Evolutionary conservation across 305 asterid genomes (phyloP), one percentile per base, ranked within the genome.

Genomic region (Euphrasia arctica): DNA sequence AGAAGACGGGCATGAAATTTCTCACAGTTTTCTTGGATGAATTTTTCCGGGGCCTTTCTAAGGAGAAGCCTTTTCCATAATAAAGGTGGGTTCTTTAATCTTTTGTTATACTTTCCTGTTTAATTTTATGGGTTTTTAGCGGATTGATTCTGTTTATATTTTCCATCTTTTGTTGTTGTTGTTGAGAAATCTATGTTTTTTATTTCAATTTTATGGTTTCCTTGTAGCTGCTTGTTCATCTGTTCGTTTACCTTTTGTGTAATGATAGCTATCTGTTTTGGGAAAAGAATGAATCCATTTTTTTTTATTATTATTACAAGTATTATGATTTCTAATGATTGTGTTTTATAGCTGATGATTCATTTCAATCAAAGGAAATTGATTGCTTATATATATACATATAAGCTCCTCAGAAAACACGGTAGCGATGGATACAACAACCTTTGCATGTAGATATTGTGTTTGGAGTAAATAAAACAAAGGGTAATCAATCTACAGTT

Each of bases 61-160:
- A 39, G 56, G 56, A 14, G 29, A 10, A 50, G 28, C 28, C 8
- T 76, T 64, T 67, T 60, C 9, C 36, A 60, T 65, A 58, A 50
- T 64, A 66, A 72, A 50, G 87, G 90, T 79, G 70, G 65, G 78
- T 55, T 63, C 62, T 60, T 62, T 51, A 7, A 63, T 2, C n/a
- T 14, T 1, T 58, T 31, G 11, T 13, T 68, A 47, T 61, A 49
- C 9, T 66, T 10, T 11, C 13, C 1, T 0, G 9, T 54, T 63
- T 29, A 11, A 25, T 59, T 64, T 50, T 27, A 10, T 54, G 65
- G 67, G 60, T 42, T 65, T 76, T 66, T 15, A 27, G 65, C 18
- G 73, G 63, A 60, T 70, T 49, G 58, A 58, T 75, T 15, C 63
- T 69, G 36, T 56, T 55, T 55, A 9, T 29, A 3, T 55, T 5